Evolutionary conservation across 495 filamentous ascomycete species (phyloP), one percentile per base, ranked within the genome.

Genomic region (Penicillium cinerascens): DNA sequence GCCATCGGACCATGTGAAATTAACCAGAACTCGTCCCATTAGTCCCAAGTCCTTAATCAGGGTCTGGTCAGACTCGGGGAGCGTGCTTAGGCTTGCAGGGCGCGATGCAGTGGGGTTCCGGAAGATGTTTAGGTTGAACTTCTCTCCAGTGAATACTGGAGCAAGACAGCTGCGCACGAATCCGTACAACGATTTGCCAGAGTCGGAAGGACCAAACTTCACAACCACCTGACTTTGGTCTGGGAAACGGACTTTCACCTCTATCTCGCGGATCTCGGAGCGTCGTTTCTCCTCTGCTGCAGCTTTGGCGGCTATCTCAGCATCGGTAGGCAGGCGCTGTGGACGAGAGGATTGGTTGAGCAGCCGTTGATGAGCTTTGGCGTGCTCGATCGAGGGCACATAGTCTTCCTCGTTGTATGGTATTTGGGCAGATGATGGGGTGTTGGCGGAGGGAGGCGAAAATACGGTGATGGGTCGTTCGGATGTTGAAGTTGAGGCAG

Each of bases 171-270:
- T 66, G 50, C 70, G 68, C 61, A 93, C 84, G 54, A 85, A 88
- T 7, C 71, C 69, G 69, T 97, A 89, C 1, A 96, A 73, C 17
- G 74, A 65, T 11, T 74, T 69, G 7, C 82, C 84, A 0, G 88
- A 87, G 45, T 91, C 84, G 0, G 70, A 58, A 4, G 82, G 80
- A 3, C 71, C 74, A 60, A 91, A 85, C 40, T 76, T 77, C 60
- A 82, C 81, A 23, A 87, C 76, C 17, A 90, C 79, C 36, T 82
- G 82, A 48, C 80, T 84, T 58, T 89, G 84, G 65, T 97, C 91
- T 1, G 93, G 92, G 55, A 96, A 91, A 20, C 92, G 87, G 47
- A 97, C 75, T 53, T 87, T 91, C 49, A 98, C 79, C 37, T 82
- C 75, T 37, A 96, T 83, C 39, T 81, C 75, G 33, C 79, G 85